Evolutionary conservation across 2,329 filamentous ascomycete species (phyloP), one percentile per base, ranked within the genome.

Genomic region (Colletotrichum cordylinicola): DNA sequence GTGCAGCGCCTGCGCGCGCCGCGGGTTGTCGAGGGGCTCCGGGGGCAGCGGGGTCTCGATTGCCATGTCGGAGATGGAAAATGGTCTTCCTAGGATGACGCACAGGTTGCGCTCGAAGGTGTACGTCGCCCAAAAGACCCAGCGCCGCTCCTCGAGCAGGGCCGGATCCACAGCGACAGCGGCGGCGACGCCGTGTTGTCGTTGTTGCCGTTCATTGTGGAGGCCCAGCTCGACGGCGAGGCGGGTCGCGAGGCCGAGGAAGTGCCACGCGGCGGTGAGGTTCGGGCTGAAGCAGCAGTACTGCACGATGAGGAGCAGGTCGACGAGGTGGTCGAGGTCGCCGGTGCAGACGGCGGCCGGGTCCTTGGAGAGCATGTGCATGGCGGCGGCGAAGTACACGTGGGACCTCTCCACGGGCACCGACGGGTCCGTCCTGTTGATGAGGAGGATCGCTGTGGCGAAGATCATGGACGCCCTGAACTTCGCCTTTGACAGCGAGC

Each of bases 101-200:
- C 78, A 78, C 7, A 78, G 72, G 43, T 77, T 78, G 18, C 75
- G 52, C n/a, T 78, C 77, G 37, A 71, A 56, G 8, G 69, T 72
- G 64, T 78, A 77, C 2, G 74, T n/a, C 27, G 76, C 58, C 77
- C 77, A 77, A 55, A 78, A 78, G 4, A 78, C 35, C 76, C 73
- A 78, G 12, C 75, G 16, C 0, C 73, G 39, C 37, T 76, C 33
- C 31, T 69, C 37, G 60, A 69, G 24, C 8, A 70, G 70, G 3
- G 10, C 29, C 13, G 15, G 55, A n/a, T 65, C 37, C 2, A 55
- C 27, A 6, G 18, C 27, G 27, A 39, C 24, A 1, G 43, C 43
- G 21, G 24, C 55, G 1, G 24, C 3, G 2, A 1, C 4, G 27
- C 55, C 15, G 8, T 58, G 24, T 29, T 29, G 16, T 60, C 4